Base-by-base conservation (phyloP, 1,139 yeast genomes). In the Meyerozyma guilliermondii region DNA sequence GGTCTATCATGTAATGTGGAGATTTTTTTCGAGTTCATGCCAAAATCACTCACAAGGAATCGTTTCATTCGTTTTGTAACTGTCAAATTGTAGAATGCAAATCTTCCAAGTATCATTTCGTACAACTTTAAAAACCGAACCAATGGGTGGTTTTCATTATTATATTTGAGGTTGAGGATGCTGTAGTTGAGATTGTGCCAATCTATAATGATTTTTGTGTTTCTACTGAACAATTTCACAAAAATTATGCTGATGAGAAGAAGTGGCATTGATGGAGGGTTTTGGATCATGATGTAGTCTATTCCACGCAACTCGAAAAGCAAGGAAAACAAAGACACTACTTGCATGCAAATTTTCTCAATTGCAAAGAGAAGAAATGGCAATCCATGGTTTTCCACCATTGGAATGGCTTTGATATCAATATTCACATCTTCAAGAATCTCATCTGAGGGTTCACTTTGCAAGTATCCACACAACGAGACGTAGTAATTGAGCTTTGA, bases 181-280 rank as follows among this genome's bases (percentile, higher is more conserved):
- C 95, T 78, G 62, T 80, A 92, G 41, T 95, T 96, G 53, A 94
- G 70, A 60, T 94, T 94, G 62, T 94, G 99, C 98, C 98, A 94
- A 63, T 94, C 99, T 43, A 94, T 79, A 16, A 92, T 74, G 31
- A 92, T 65, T 53, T 76, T 63, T 1, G 87, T 78, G 5, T 80
- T 67, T 8, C 84, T 79, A 39, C 83, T 76, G 51, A 80, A 66
- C 31, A 79, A 43, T 38, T 70, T 59, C 44, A 78, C 76, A 56
- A 77, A 81, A 2, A 83, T 36, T 4, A 85, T 75, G 1, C 80
- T 74, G 7, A 91, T 67, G 0, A 83, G 76, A 29, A 94, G 66
- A 5, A 88, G 69, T 1, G 99, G 99, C 38, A 94, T 74, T 5
- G 89, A 80, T 0, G 99, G 99, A 0, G 99, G 99, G 59, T 91